Evolutionary conservation across 2,329 filamentous ascomycete genomes (phyloP).

Genomic region (Beauveria sp.): DNA sequence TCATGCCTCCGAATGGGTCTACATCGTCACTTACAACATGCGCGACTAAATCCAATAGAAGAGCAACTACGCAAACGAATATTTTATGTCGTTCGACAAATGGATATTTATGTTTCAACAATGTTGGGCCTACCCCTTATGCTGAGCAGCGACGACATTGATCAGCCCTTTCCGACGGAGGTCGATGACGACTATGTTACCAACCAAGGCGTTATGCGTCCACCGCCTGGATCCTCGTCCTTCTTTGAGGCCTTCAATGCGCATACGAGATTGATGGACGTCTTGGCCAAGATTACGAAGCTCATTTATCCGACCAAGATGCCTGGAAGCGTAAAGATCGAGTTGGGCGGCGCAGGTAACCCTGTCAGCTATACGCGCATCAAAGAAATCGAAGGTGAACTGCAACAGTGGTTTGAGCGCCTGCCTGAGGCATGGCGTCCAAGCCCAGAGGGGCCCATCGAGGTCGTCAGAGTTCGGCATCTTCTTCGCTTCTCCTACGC

Average conservation of each 20-base stretch:
- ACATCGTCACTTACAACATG: slow-evolving; percentile 63
- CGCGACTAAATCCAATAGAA: slow-evolving; percentile 55
- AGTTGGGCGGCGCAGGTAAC: slow-evolving; percentile 43
- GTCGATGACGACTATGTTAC: slow-evolving; percentile 63
- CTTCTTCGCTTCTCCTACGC: slow-evolving; percentile 72
- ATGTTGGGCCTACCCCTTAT: slow-evolving; percentile 59
- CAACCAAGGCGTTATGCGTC: slow-evolving; percentile 45
- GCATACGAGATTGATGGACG: slow-evolving; percentile 54
- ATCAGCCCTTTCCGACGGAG: slow-evolving; percentile 57
- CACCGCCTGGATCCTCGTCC: slow-evolving; percentile 48
- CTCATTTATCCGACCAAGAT: slow-evolving; percentile 59
- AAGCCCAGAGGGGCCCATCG: slow-evolving; percentile 65
- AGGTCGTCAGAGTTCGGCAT: slow-evolving; percentile 66
- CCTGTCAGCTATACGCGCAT: slow-evolving; percentile 57
- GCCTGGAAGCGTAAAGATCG: slow-evolving; percentile 35
- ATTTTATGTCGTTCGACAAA: slow-evolving; percentile 61
- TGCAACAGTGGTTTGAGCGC: slow-evolving; percentile 56
- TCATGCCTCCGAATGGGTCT: slow-evolving; percentile 71
- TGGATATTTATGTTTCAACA: slow-evolving; percentile 64
- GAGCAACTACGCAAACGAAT: slow-evolving; percentile 55
- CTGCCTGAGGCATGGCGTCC: slow-evolving; percentile 73
- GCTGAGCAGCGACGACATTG: slow-evolving; percentile 56
- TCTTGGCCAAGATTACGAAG: slow-evolving; percentile 57
- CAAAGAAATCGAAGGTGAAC: slow-evolving; percentile 55
- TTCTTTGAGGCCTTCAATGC: slow-evolving; percentile 60